Base-by-base conservation (phyloP, 768 basidiomycete species). In the Suillus paluster region DNA sequence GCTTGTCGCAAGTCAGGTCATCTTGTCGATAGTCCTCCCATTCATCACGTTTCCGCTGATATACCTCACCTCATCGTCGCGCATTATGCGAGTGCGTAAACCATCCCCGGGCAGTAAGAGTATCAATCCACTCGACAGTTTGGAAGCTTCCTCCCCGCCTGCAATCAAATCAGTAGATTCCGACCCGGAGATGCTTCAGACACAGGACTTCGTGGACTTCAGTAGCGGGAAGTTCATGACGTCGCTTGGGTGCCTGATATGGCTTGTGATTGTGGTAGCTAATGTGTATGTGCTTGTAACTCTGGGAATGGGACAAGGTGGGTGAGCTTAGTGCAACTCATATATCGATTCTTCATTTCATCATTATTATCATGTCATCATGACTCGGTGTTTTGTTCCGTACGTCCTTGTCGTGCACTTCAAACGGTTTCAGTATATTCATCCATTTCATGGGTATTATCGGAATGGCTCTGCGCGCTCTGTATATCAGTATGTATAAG, bases 1-100 rank as follows among this genome's bases (percentile, higher is more conserved):
- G 34, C 86, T 98, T n/a, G 90, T 98, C 45, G 86, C 83, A 2
- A 92, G 87, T 4, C 95, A 97, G 73, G 95, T 96, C 58, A 81
- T 89, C 39, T 82, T 98, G 33, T 89, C 90, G 30, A 83, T 97
- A 71, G 85, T 92, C 10, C 84, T 95, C 5, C 94, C 94, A 0
- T 95, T 95, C 77, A 83, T 95, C 76, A 83, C 88, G 21, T 81
- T 92, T 64, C 94, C 94, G 0, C 82, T 94, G 59, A 78, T 95
- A 55, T 93, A 81, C 68, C 82, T 93, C 68, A n/a, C n/a, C n/a
- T n/a, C n/a, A n/a, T n/a, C n/a, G n/a, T n/a, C n/a, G n/a, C n/a
- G n/a, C n/a, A n/a, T 94, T 68, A 95, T 95, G 94, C 80, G 79
- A 11, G 86, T 89, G 59, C 81, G 75, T 67, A 77, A 62, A 63